A percentile compares a stretch with the other conserved stretches of the same genome.
phyloP scores from a whole-genome alignment of 208 protist species.

The Crithidia brevicula region DNA sequence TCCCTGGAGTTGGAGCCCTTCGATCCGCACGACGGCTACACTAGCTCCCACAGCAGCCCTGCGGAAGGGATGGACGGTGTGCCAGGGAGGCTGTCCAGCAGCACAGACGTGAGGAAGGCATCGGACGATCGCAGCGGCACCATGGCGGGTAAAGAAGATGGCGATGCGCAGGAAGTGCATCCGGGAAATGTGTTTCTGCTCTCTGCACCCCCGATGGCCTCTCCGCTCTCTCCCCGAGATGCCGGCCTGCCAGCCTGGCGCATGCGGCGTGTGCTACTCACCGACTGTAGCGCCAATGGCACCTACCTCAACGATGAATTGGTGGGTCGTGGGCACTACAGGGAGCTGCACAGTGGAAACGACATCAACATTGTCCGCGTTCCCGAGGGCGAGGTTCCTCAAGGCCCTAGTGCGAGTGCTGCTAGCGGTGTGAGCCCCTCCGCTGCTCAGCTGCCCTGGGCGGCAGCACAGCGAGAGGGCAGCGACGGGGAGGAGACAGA shows the following conservation, averaged over 20 bases:
- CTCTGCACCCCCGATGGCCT: not conserved
- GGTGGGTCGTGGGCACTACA: conserved; percentile 46
- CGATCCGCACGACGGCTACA: not conserved
- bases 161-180: no score
- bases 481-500: not conserved
- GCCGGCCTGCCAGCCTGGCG: conserved; percentile 24
- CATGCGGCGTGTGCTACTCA: conserved; percentile 47
- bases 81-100: no score
- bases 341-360: conserved; percentile 61
- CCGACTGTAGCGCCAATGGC: conserved; percentile 73
- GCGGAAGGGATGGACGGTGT: no score
- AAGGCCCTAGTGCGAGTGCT: no score
- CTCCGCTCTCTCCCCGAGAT: conserved; percentile 9
- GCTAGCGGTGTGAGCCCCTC: not conserved
- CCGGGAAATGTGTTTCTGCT: no score
- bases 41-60: not conserved
- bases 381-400: conserved; percentile 32
- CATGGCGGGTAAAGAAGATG: no score
- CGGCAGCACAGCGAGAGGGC: not conserved
- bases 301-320: conserved; percentile 79
- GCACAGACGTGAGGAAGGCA: no score
- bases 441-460: not conserved
- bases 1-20: conserved; percentile 45
- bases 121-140: no score
- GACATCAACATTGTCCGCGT: conserved; percentile 66